Evolutionary conservation across 2,329 filamentous ascomycete species (phyloP), one percentile per base, ranked within the genome.

Genomic region (Whalleya microplaca): DNA sequence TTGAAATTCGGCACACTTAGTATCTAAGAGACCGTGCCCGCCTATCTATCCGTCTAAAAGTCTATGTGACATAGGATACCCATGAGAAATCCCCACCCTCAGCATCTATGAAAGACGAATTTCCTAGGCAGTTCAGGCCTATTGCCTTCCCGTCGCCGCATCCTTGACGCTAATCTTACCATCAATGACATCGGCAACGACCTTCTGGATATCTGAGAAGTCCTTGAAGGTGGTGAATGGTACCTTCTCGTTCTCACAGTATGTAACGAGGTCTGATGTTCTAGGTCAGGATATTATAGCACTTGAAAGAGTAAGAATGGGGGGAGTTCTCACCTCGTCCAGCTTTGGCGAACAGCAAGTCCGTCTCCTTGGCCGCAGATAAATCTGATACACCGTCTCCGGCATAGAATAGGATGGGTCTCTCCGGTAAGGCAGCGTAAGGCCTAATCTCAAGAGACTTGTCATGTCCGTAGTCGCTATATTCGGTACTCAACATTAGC

Each of bases 341-440:
- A 63, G 90, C 88, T 81, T 97, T 97, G 51, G 94, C 94, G 70
- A 98, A 98, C 37, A 98, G 80, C 51, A 98, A 77, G 72, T 98
- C 92, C 2, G 93, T 96, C 80, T 98, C 93, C 66, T 89, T 87
- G 2, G 95, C 94, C 8, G 94, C 95, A 21, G 91, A 96, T 50
- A 98, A 80, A 72, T 98, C 94, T 2, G 91, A 96, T 3, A 97
- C 92, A 47, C 94, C 94, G 67, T 98, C 94, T 56, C 95, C 95
- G 29, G 95, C 94, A 69, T 99, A 99, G 73, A 98, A 92, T 77
- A 98, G 85, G 41, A 86, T 87, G 2, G 95, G 95, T 42, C 92
- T 83, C 68, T 89, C 80, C 0, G 91, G 86, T 43, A 96, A 80
- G 21, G 85, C 80, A 2, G 89, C 88, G 76, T 98, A 98, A 49